Base-by-base conservation (phyloP, 768 basidiomycete species). In the Pulveroboletus ravenelii region DNA sequence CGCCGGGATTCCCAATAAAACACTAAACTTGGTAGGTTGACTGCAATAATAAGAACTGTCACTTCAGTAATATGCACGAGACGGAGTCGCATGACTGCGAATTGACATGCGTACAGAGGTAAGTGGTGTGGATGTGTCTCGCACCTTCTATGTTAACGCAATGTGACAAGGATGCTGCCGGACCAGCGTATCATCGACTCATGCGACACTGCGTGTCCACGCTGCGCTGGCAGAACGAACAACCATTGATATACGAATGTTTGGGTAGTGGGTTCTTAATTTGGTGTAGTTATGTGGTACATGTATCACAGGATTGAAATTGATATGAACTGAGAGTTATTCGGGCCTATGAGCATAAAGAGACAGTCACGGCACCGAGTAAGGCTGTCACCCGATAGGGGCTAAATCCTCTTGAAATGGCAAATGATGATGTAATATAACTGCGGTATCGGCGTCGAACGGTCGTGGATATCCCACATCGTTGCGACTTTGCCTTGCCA, bases 31-130 rank as follows among this genome's bases (percentile, higher is more conserved):
- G 41, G 10, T 47, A 82, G 80, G 65, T 82, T 14, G 81, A 81
- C 53, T 82, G 80, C 54, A 70, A 74, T 42, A 48, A 48, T 2
- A 46, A 52, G 25, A 53, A 56, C 7, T 81, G 81, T 48, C 65
- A 59, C 8, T 60, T 71, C 48, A 82, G 80, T 51, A 18, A 42
- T 9, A 56, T 32, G 31, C 78, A 79, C 51, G 60, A 47, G 9
- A 50, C 37, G 1, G 38, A 29, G 12, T 3, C 23, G 1, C 78
- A 80, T 47, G 53, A 72, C 47, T 80, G 78, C 52, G 37, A 18
- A 18, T 50, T 45, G 8, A 65, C 61, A 0, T 80, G 78, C 49
- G 40, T 18, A 10, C 75, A 73, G 52, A 58, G 25, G 78, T 77
- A 51, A 53, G 66, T 56, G 13, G 30, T n/a, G 13, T 20, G 41